phyloP scores from a whole-genome alignment of 768 basidiomycete genomes.

The Xerocomellus intermedius region DNA sequence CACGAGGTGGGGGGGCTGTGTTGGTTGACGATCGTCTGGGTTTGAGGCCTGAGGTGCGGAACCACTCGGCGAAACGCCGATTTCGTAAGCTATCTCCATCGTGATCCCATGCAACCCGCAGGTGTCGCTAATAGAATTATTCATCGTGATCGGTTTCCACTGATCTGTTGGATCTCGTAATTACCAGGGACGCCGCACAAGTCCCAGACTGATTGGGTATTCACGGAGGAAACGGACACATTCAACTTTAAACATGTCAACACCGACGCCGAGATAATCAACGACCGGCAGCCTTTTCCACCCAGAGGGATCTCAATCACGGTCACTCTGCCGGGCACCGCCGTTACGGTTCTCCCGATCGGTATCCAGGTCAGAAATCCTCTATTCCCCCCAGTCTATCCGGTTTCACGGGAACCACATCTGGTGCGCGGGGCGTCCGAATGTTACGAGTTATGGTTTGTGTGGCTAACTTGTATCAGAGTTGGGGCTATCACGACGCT shows the following conservation, averaged over 20 bases:
- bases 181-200: conserved; percentile 24
- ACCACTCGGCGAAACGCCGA: conserved; percentile 6
- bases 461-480: conserved; percentile 16
- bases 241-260: conserved; percentile 26
- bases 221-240: conserved; percentile 24
- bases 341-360: conserved; percentile 22
- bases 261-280: conserved; percentile 23
- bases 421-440: conserved; percentile 11
- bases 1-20: conserved; percentile 11
- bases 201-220: conserved; percentile 17
- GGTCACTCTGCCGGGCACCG: conserved; percentile 23
- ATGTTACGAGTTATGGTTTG: conserved; percentile 10
- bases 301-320: conserved; percentile 15
- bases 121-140: conserved; percentile 19
- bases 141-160: conserved; percentile 23
- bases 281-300: conserved; percentile 13
- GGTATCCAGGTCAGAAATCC: conserved; percentile 19
- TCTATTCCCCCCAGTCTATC: conserved; percentile 2
- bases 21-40: conserved; percentile 12
- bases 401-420: conserved; percentile 17
- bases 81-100: conserved; percentile 20
- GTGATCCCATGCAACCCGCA: conserved; percentile 10
- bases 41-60: conserved; percentile 5
- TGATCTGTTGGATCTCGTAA: conserved; percentile 22
- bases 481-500: conserved; percentile 15